These are phyloP conservation scores for Phytophthora quininea DNA, from an alignment of 352 stramenopile genomes.

Conservation along the genomic window DNA sequence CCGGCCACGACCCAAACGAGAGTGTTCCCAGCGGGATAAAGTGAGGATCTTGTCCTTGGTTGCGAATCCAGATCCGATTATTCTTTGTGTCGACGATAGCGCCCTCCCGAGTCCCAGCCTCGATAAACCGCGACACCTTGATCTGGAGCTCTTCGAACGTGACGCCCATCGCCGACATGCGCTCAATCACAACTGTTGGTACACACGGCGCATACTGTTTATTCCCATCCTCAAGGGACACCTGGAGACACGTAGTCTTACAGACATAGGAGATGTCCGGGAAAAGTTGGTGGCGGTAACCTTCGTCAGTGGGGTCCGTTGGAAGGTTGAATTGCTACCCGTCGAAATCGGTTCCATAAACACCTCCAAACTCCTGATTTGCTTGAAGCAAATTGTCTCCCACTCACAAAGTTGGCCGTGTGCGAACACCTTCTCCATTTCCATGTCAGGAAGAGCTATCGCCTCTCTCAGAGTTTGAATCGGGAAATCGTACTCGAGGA, in stretches of 20 bases:
- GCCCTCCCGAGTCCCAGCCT: constrained; percentile 33
- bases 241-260: constrained; percentile 1
- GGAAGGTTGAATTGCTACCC: background rate
- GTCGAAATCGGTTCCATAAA: background rate
- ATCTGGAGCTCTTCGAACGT: constrained; percentile 8
- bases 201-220: constrained; percentile 5
- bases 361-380: background rate
- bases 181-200: constrained; percentile 1
- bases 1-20: constrained; percentile 39
- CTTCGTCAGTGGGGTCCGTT: background rate
- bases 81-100: constrained; percentile 29
- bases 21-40: constrained; percentile 24
- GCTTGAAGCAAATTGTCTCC: background rate
- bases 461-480: background rate
- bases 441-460: background rate
- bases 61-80: constrained; percentile 33
- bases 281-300: constrained; percentile 6
- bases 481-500: background rate
- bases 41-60: constrained; percentile 21
- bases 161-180: background rate
- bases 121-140: constrained; percentile 24
- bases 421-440: background rate
- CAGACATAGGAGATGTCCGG: constrained; percentile 12
- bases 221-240: constrained; percentile 6
- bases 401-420: background rate